Percentiles rank a stretch among this genome's conserved stretches.
Evolutionary conservation across 106 monocot genomes (phyloP).

Genomic region (Triglochin maritima): DNA sequence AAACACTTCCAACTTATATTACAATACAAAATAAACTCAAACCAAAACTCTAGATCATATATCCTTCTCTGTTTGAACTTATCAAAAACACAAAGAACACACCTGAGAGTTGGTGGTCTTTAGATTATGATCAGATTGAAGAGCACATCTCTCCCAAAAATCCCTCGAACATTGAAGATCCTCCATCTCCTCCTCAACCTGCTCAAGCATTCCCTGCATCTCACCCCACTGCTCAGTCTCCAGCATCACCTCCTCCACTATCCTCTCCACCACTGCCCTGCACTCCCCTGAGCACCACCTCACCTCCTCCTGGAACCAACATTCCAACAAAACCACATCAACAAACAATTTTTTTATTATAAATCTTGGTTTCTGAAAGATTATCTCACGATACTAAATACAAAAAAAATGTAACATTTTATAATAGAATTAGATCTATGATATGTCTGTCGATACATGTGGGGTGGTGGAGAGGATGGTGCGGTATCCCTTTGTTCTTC

Average conservation of each 20-base stretch:
- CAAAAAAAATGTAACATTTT: too few species aligned
- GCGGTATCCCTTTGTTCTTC: slow-evolving; percentile 40
- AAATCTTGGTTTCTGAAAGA: neutral
- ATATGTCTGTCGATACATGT: neutral
- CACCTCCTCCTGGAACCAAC: slow-evolving; percentile 15
- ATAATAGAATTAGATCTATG: neutral
- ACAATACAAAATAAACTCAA: too few species aligned
- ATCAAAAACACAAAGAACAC: neutral
- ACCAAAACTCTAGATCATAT: too few species aligned
- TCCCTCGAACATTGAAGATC: slow-evolving; percentile 55
- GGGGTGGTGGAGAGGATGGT: slow-evolving; percentile 7
- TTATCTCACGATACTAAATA: too few species aligned
- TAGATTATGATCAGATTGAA: slow-evolving; percentile 37
- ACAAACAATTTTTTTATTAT: neutral
- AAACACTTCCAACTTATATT: too few species aligned
- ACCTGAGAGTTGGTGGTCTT: slow-evolving; percentile 40
- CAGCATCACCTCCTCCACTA: slow-evolving; percentile 50
- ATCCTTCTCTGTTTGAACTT: too few species aligned
- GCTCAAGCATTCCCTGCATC: slow-evolving; percentile 70
- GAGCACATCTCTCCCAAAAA: slow-evolving; percentile 56
- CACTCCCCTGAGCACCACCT: slow-evolving; percentile 25
- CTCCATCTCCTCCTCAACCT: slow-evolving; percentile 68
- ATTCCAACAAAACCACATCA: neutral
- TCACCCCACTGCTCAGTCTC: slow-evolving; percentile 71
- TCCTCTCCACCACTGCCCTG: slow-evolving; percentile 47